Evolutionary conservation across 768 basidiomycete genomes (phyloP).

Genomic region (Tephrocybe sp.): DNA sequence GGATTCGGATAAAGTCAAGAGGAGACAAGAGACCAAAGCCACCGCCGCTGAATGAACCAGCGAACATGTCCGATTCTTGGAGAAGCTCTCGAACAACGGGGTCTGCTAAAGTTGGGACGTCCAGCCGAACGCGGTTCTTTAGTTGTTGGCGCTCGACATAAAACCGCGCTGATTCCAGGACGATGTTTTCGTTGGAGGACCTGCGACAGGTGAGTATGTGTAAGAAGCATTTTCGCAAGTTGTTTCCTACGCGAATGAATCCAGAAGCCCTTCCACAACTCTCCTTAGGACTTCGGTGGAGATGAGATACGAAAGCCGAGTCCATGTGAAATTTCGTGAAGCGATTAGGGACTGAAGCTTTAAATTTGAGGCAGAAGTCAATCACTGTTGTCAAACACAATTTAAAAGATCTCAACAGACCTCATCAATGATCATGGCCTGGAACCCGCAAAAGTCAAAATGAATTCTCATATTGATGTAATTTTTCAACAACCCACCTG

Average conservation of each 20-base stretch:
- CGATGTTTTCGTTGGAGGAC: conserved; percentile 66
- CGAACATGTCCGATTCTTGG: conserved; percentile 85
- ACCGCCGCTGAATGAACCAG: conserved; percentile 74
- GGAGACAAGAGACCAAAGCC: conserved; percentile 80
- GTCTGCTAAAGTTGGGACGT: conserved; percentile 76
- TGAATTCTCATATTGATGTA: conserved; percentile 15
- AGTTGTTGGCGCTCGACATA: conserved; percentile 77
- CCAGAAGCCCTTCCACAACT: conserved; percentile 60
- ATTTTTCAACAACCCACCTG: conserved; percentile 43
- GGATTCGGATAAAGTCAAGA: conserved; percentile 71
- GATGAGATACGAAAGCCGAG: conserved; percentile 55
- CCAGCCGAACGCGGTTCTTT: conserved; percentile 71
- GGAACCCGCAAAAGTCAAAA: conserved; percentile 14
- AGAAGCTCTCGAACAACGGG: conserved; percentile 72
- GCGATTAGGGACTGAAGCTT: conserved; percentile 70
- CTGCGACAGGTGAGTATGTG: conserved; percentile 34
- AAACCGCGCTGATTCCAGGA: conserved; percentile 71
- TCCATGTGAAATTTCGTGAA: conserved; percentile 72
- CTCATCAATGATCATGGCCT: conserved; percentile 82
- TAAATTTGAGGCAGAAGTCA: conserved; percentile 26
- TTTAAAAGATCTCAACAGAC: conserved; percentile 36
- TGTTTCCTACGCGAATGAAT: conserved; percentile 67
- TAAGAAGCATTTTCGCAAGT: conserved; percentile 8
- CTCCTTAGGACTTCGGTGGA: conserved; percentile 64
- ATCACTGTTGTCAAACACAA: conserved; percentile 15